Base-by-base conservation (phyloP, 768 basidiomycete genomes). In the Phlebiopsis gigantea region DNA sequence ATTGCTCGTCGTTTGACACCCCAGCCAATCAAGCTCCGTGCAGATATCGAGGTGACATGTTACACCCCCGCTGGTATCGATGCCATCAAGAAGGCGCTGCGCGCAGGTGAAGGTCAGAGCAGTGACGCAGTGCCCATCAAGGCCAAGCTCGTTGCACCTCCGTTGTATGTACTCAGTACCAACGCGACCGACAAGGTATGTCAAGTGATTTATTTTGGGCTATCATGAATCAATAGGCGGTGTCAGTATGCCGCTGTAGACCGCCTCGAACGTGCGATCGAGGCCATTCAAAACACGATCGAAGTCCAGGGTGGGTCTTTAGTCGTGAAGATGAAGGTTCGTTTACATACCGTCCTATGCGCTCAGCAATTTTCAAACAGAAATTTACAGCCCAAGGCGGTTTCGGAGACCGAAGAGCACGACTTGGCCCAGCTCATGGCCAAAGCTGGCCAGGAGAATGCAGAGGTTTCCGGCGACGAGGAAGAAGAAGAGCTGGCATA, bases 341-440 rank as follows among this genome's bases (percentile, higher is more conserved):
- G 74, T 48, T 52, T 49, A 22, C 15, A 29, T 39, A 15, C 7
- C 5, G 42, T 14, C 28, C 25, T 46, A 22, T 19, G 9, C 1
- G 19, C 15, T 39, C 30, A 10, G 31, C 8, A 25, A 29, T 45
- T 1, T 39, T 22, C 58, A 31, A 17, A 42, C 24, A n/a, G 9
- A 28, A 17, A 25, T 22, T 60, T 46, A 63, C 30, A 97, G 93
- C 97, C 97, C 58, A 98, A 98, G 79, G 93, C 96, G 1, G 89
- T 99, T 34, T 94, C 92, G 24, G 97, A 98, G 71, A 91, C 90
- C 4, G 97, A 99, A 74, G 97, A 99, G 71, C 90, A 93, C 62
- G 97, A 98, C 69, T 82, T 99, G 61, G 95, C 93, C 0, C 90
- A 93, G 62, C 88, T 97, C 65, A 98, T 99, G 96, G 92, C 89